Base-by-base conservation (phyloP, 805 yeast species). In the Ogataea haglerorum region DNA sequence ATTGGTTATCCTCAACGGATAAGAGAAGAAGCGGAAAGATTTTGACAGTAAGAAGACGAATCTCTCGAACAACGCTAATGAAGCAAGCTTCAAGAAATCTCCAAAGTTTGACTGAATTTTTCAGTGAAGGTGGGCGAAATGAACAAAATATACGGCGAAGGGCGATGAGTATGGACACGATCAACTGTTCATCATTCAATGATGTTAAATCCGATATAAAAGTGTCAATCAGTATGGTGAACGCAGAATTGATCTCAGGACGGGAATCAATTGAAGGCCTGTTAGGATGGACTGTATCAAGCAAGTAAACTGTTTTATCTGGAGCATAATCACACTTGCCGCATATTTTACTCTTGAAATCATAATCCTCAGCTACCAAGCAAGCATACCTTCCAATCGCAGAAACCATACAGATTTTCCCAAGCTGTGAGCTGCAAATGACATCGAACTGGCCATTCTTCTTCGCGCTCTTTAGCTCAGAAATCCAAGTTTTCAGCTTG, bases 11-110 rank as follows among this genome's bases (percentile, higher is more conserved):
- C 28, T 68, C 67, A 6, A 66, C 60, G 7, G 67, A 54, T 3
- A 73, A 50, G n/a, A 76, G 58, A 45, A 74, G 69, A 9, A 80
- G 55, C 0, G 89, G 85, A 2, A 82, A 43, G 0, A 79, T 49
- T 43, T 79, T 69, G 0, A 76, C 66, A 2, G 79, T 67, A 4
- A 78, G 51, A 2, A 82, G 43, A 35, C 91, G 58, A 0, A 80
- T 67, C 43, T 79, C 82, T 48, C 91, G 61, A 40, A 73, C 70
- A 6, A 57, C 58, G n/a, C 66, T 64, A 1, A 54, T 43, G 28
- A 78, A 63, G 14, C 72, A 64, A 3, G 49, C 43, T 29, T 67
- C 54, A 2, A 81, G 43, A 40, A 75, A 72, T 5, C 52, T 54
- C 60, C 76, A 76, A 5, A 68, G 16, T 1, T 43, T 43, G 24